Evolutionary conservation across 2,329 filamentous ascomycete genomes (phyloP).

Genomic region (Colletotrichum sp.): DNA sequence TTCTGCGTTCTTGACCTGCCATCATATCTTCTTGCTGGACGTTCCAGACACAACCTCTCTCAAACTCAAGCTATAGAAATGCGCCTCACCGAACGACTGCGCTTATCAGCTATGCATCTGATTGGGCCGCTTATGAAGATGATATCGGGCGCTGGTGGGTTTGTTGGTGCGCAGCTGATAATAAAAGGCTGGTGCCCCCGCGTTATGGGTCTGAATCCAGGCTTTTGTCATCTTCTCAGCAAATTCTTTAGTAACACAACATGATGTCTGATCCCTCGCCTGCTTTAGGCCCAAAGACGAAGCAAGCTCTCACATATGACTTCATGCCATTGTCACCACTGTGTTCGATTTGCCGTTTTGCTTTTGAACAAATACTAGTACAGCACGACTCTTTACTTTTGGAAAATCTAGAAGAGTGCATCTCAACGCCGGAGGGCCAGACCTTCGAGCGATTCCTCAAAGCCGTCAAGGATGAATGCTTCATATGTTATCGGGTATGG

Average conservation of each 20-base stretch:
- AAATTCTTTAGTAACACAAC: neutral
- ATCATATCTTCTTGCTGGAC: neutral
- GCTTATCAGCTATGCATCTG: neutral
- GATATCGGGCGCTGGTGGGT: neutral
- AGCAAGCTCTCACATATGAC: neutral
- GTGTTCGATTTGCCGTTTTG: neutral
- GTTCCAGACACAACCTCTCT: neutral
- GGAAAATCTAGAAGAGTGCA: accelerated
- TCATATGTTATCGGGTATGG: neutral
- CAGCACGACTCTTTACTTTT: neutral
- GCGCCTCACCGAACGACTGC: neutral
- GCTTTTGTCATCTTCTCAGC: neutral
- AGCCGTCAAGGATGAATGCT: neutral
- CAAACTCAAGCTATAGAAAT: neutral
- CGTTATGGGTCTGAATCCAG: neutral
- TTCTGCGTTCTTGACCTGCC: neutral
- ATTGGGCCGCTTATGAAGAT: neutral
- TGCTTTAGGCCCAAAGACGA: neutral
- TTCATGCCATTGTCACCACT: neutral
- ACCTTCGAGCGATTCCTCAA: neutral
- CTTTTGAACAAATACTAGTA: neutral
- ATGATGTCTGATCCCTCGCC: neutral
- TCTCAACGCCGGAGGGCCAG: neutral
- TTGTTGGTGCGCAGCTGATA: neutral
- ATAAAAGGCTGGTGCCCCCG: neutral